Conservation (phyloP, 257 asterid species). For the Solanum bulbocastanum region DNA sequence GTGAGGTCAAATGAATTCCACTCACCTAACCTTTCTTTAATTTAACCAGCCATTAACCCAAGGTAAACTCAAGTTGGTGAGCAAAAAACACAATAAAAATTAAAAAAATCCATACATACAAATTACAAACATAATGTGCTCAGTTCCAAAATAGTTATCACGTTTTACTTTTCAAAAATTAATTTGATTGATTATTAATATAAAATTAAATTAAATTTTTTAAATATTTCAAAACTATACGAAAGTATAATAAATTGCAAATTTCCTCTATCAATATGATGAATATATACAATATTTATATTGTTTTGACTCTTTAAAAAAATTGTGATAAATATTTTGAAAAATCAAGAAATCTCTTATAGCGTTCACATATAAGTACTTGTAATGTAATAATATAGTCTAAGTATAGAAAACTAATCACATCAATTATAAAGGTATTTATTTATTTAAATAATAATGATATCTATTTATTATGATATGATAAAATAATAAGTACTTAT, state of each 20-base stretch:
- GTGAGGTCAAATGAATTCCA: background rate
- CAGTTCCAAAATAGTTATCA: too few species aligned
- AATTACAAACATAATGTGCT: too few species aligned
- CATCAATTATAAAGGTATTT: background rate
- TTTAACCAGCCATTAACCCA: background rate
- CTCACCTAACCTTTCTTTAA: background rate
- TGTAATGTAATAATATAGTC: background rate
- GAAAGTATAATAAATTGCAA: too few species aligned
- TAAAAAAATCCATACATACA: background rate
- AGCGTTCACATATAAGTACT: background rate
- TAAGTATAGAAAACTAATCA: background rate
- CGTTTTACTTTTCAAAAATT: too few species aligned
- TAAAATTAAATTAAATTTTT: too few species aligned
- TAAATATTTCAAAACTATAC: too few species aligned
- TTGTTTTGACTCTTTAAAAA: too few species aligned
- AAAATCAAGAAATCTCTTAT: background rate
- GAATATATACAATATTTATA: too few species aligned
- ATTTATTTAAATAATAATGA: background rate
- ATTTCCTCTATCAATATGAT: background rate
- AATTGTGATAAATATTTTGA: too few species aligned
- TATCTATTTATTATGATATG: background rate
- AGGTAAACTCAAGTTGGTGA: background rate
- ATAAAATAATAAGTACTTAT: background rate
- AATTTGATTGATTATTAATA: too few species aligned
- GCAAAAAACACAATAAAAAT: background rate